These are phyloP conservation scores for Phoenix dactylifera DNA, from an alignment of 176 grass and related monocot genomes.

Conservation along the genomic window DNA sequence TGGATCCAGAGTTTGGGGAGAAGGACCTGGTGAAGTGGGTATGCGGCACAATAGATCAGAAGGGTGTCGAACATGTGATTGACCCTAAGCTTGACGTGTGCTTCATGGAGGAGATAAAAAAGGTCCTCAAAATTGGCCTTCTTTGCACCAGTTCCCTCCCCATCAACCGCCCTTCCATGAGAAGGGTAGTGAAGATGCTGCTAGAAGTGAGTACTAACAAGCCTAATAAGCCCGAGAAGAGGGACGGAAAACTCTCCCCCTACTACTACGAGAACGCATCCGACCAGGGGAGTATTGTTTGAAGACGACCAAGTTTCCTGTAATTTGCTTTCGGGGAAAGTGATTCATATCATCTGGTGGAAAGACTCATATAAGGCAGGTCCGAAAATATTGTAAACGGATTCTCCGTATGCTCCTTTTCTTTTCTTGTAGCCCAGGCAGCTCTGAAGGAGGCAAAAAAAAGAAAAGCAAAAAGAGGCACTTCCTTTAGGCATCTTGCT, in stretches of 20 bases:
- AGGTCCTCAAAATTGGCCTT: conserved; percentile 59
- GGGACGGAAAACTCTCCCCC: conserved; percentile 53
- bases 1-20: conserved; percentile 75
- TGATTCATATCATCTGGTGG: no score
- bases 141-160: conserved; percentile 75
- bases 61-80: conserved; percentile 43
- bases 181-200: conserved; percentile 86
- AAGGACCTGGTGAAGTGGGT: conserved; percentile 95
- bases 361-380: no score
- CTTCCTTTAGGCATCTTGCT: no score
- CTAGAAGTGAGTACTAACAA: conserved; percentile 38
- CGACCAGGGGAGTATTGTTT: conserved; percentile 41
- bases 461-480: no score
- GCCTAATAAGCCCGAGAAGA: conserved; percentile 10
- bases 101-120: conserved; percentile 46
- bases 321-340: no score
- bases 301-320: background rate
- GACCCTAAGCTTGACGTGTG: conserved; percentile 44
- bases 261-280: conserved; percentile 48
- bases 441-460: no score
- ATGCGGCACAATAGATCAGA: conserved; percentile 52
- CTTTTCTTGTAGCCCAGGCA: no score
- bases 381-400: no score
- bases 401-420: no score
- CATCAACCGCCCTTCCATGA: conserved; percentile 72